Evolutionary conservation across 805 yeast genomes (phyloP).

Genomic region (Ogataea naganishii): DNA sequence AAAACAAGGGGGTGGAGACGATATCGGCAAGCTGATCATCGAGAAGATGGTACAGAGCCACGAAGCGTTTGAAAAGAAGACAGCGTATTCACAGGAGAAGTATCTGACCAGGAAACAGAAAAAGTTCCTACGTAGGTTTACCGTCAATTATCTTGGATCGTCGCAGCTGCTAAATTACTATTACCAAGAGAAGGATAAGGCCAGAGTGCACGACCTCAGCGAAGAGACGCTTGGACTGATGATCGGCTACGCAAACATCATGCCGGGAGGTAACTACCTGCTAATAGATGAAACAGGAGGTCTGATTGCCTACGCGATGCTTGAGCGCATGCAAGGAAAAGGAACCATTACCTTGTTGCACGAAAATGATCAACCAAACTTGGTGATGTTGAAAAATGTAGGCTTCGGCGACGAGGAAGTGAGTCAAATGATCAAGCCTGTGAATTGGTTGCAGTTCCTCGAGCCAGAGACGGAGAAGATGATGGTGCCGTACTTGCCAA

Average conservation of each 20-base stretch:
- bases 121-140: constrained; percentile 80
- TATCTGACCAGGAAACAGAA: constrained; percentile 86
- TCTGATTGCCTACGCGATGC: constrained; percentile 69
- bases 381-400: constrained; percentile 59
- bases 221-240: constrained; percentile 76
- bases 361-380: constrained; percentile 89
- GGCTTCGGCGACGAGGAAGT: constrained; percentile 49
- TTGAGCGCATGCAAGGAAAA: constrained; percentile 86
- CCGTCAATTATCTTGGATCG: constrained; percentile 67
- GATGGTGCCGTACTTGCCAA: constrained; percentile 33
- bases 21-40: constrained; percentile 68
- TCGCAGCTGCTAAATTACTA: constrained; percentile 59
- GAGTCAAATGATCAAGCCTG: constrained; percentile 50
- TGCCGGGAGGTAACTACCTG: constrained; percentile 84
- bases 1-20: constrained; percentile 51
- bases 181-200: constrained; percentile 68
- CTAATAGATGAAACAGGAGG: constrained; percentile 95
- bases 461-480: constrained; percentile 61
- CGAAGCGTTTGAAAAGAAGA: constrained; percentile 80
- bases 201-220: constrained; percentile 68
- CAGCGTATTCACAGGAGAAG: constrained; percentile 84
- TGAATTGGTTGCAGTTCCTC: constrained; percentile 71
- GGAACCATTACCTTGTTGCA: constrained; percentile 65
- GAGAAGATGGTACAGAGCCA: constrained; percentile 78
- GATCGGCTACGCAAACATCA: constrained; percentile 70